Conservation (phyloP, 2,329 filamentous ascomycete species). For the Nemania diffusa region DNA sequence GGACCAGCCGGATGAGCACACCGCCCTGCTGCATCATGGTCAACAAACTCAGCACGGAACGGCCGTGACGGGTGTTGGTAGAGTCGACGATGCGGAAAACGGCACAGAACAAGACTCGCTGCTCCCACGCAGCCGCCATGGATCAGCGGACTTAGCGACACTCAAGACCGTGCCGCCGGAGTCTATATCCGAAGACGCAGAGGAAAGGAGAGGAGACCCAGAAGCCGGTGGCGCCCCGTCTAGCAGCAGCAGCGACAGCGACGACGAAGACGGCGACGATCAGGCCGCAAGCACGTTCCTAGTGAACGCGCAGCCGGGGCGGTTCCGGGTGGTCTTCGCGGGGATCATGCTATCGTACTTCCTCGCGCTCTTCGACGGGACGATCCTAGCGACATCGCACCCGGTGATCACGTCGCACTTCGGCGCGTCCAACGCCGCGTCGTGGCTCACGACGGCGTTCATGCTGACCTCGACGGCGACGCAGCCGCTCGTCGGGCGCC, state of each 20-base stretch:
- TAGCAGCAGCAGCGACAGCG: not conserved
- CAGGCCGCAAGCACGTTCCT: conserved; percentile 49
- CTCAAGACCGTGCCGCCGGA: conserved; percentile 8
- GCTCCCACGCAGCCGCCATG: not conserved
- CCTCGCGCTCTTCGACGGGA: conserved; percentile 76
- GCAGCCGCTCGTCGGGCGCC: conserved; percentile 77
- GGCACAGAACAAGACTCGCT: conserved; percentile 12
- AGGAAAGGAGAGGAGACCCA: conserved; percentile 3
- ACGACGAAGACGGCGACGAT: not conserved
- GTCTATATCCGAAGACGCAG: not conserved
- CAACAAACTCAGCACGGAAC: not conserved
- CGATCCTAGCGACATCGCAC: conserved; percentile 83
- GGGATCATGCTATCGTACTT: conserved; percentile 69
- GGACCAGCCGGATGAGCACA: conserved; percentile 23
- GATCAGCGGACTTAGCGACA: not conserved
- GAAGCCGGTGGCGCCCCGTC: not conserved
- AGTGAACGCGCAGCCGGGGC: conserved; percentile 58
- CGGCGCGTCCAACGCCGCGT: conserved; percentile 78
- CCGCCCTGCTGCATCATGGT: conserved; percentile 15
- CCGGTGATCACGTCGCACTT: conserved; percentile 86
- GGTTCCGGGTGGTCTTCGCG: conserved; percentile 72
- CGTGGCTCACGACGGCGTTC: conserved; percentile 84
- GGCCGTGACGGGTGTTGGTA: not conserved
- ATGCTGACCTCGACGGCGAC: conserved; percentile 80
- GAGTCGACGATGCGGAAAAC: not conserved